Base-by-base conservation (phyloP, 371 early-diverging fungal species). In the Rhizopus delemar region DNA sequence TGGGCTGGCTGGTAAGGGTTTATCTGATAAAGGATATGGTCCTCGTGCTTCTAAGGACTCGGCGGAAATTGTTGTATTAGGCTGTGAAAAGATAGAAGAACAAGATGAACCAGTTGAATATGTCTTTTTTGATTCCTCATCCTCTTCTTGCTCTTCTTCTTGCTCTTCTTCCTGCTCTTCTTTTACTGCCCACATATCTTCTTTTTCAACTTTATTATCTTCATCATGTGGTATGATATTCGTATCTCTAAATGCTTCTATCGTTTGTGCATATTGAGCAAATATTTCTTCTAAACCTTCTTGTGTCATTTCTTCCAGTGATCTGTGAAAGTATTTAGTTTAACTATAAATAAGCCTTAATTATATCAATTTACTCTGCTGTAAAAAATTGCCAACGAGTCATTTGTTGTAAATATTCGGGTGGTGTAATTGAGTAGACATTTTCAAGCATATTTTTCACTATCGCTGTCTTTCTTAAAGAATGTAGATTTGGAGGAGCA, bases 351-450 rank as follows among this genome's bases (percentile, higher is more conserved):
- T 22, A 22, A 22, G 2, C 15, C 22, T 45, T 34, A 34, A 3
- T 51, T 43, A 13, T 8, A n/a, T 11, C 4, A 34, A 34, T 66
- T 71, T 79, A 80, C 78, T 80, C 81, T 57, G 76, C 73, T 13
- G 78, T 77, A 31, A 80, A 76, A 58, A 75, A 80, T 41, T 68
- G 66, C 81, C 81, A 80, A 9, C 81, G 73, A 41, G 81, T 80
- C 78, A 80, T 77, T 69, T 77, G 76, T 51, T 73, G 73, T 46
- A 80, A 56, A 78, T 78, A 80, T 50, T 75, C 78, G n/a, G 70
- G 46, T 8, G 81, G 81, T 13, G 81, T 80, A 34, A 64, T 67
- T 33, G 71, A 53, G 46, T 80, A 80, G 1, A 80, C 52, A 35
- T 61, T 55, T 31, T 80, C 73, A 41, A 80, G 57, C 68, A 75